A percentile compares a stretch with the other conserved stretches of the same genome.
phyloP scores from a whole-genome alignment of 2,329 filamentous ascomycete genomes.

The Diaporthe citri region DNA sequence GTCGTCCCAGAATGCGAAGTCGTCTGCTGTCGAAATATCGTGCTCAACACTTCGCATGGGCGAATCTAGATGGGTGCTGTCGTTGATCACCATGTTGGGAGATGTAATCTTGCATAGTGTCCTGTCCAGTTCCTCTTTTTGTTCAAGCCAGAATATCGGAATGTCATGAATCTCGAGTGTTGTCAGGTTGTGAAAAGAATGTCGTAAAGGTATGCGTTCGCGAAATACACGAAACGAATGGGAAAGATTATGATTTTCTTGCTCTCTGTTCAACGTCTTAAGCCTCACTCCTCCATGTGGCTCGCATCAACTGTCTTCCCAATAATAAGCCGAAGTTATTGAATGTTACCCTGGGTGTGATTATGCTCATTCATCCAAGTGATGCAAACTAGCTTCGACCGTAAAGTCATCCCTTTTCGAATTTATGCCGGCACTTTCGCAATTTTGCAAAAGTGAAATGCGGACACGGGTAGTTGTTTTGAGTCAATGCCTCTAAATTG shows the following conservation, averaged over 20 bases:
- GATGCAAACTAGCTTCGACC: neutral
- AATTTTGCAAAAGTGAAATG: neutral
- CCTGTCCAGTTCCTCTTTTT: neutral
- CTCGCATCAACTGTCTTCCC: neutral
- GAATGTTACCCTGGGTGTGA: neutral
- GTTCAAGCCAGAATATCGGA: neutral
- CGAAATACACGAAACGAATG: neutral
- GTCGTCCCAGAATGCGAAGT: constrained; percentile 3
- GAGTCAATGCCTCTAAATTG: neutral
- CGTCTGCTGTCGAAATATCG: neutral
- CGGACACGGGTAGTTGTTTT: neutral
- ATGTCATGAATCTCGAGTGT: too few species aligned
- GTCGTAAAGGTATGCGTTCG: neutral
- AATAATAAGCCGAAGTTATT: neutral
- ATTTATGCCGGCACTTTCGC: neutral
- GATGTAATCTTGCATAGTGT: neutral
- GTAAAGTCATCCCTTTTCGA: neutral
- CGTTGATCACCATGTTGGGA: neutral
- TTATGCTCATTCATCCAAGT: too few species aligned
- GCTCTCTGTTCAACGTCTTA: neutral
- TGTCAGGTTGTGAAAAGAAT: neutral
- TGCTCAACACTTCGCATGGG: neutral
- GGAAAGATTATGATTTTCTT: neutral
- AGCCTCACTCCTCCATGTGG: fast-evolving
- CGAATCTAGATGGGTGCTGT: neutral